A percentile compares a stretch with the other conserved stretches of the same genome.
phyloP scores from a whole-genome alignment of 805 yeast species.

The Komagataella phaffii region DNA sequence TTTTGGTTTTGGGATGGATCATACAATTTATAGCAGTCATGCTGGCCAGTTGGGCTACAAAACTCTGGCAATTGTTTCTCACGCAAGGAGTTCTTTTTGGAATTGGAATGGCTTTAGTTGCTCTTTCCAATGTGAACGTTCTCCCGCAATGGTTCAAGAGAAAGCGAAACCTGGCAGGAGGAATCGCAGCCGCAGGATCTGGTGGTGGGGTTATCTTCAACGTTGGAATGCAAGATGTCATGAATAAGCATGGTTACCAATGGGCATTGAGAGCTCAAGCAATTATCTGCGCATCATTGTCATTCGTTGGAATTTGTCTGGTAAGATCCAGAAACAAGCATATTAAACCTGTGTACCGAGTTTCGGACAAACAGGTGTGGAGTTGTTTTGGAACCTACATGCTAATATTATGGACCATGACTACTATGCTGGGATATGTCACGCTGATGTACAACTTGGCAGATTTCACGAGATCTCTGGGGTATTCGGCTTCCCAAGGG shows the following conservation, averaged over 20 bases:
- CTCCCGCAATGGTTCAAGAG: conserved; percentile 63
- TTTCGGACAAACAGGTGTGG: conserved; percentile 28
- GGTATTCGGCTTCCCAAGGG: conserved; percentile 40
- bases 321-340: conserved; percentile 23
- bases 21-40: conserved; percentile 41
- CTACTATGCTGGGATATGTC: conserved; percentile 48
- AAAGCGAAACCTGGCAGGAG: conserved; percentile 41
- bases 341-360: conserved; percentile 19
- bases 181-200: conserved; percentile 34
- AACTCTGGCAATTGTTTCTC: conserved; percentile 51
- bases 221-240: conserved; percentile 31
- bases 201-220: conserved; percentile 42
- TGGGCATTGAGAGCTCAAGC: conserved; percentile 42
- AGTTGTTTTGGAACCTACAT: conserved; percentile 27
- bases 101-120: conserved; percentile 39
- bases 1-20: conserved; percentile 31
- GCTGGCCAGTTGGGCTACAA: conserved; percentile 45
- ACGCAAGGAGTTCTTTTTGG: conserved; percentile 61
- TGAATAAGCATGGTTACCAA: conserved; percentile 20
- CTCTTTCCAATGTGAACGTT: conserved; percentile 44
- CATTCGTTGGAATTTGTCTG: conserved; percentile 18
- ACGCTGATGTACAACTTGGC: conserved; percentile 44
- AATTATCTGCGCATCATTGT: conserved; percentile 21
- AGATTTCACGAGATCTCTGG: conserved; percentile 46
- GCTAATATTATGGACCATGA: conserved; percentile 24